Conservation (phyloP, 2,329 filamentous ascomycete genomes). For the Xylaria sp. region DNA sequence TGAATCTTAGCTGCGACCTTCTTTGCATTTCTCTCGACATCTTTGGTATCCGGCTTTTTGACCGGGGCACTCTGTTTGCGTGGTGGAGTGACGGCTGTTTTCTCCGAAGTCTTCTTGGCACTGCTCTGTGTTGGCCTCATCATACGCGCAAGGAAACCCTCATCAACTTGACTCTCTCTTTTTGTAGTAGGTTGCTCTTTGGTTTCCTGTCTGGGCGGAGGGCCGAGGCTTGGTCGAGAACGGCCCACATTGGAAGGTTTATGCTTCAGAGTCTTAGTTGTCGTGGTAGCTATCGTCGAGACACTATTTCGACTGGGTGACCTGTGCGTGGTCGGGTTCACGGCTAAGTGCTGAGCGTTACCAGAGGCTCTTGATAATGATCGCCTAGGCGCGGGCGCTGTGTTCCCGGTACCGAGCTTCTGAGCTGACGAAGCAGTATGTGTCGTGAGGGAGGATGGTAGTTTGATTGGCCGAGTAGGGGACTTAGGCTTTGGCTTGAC, state of each 20-base stretch:
- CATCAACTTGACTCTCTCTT: conserved; percentile 68
- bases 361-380: conserved; percentile 56
- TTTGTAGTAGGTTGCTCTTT: conserved; percentile 59
- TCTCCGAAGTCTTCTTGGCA: conserved; percentile 74
- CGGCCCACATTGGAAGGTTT: conserved; percentile 49
- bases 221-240: conserved; percentile 64
- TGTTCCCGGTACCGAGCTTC: conserved; percentile 59
- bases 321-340: conserved; percentile 49
- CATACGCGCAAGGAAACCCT: conserved; percentile 82
- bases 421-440: conserved; percentile 76
- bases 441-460: conserved; percentile 74
- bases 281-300: conserved; percentile 45
- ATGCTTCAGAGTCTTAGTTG: conserved; percentile 51
- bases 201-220: conserved; percentile 67
- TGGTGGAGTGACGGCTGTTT: conserved; percentile 62
- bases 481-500: conserved; percentile 72
- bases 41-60: conserved; percentile 39
- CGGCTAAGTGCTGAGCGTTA: conserved; percentile 48
- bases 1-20: conserved; percentile 44
- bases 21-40: conserved; percentile 42
- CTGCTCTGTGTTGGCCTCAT: conserved; percentile 79
- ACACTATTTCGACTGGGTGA: conserved; percentile 59
- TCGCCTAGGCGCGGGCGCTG: conserved; percentile 48
- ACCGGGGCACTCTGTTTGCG: conserved; percentile 49
- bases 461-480: conserved; percentile 72